Conservation (phyloP, 441 rosid species). For the Syzygium malaccense region DNA sequence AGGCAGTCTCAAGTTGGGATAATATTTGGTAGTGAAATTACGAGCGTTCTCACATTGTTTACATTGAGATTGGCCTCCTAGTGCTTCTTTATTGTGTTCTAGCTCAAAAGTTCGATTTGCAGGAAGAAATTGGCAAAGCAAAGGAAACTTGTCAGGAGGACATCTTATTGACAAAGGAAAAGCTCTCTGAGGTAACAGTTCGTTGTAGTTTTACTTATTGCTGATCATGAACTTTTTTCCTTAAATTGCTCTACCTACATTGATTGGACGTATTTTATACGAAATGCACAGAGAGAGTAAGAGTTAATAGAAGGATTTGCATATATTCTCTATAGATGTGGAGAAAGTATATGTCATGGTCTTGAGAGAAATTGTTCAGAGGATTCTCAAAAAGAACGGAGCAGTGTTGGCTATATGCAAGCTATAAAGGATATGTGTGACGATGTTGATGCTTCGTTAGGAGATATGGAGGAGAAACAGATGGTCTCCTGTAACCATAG, state of each 20-base stretch:
- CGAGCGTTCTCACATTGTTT: neutral
- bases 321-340: neutral
- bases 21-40: no score
- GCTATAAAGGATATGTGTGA: neutral
- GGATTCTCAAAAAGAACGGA: neutral
- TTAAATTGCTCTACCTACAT: no score
- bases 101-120: conserved; percentile 5
- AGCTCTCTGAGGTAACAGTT: neutral
- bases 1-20: no score
- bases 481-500: neutral
- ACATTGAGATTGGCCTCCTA: no score
- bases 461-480: neutral
- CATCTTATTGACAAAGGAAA: neutral
- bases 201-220: neutral
- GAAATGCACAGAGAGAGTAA: neutral
- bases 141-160: conserved; percentile 1
- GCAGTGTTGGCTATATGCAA: neutral
- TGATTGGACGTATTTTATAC: neutral
- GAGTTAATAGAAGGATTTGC: neutral
- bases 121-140: conserved; percentile 28
- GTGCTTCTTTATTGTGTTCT: neutral
- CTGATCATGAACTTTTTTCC: no score
- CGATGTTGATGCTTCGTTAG: neutral
- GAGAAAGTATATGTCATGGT: neutral
- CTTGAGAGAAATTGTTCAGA: neutral